These are phyloP conservation scores for Paralagenidium karlingii DNA, from an alignment of 352 stramenopile genomes.

Conservation along the genomic window DNA sequence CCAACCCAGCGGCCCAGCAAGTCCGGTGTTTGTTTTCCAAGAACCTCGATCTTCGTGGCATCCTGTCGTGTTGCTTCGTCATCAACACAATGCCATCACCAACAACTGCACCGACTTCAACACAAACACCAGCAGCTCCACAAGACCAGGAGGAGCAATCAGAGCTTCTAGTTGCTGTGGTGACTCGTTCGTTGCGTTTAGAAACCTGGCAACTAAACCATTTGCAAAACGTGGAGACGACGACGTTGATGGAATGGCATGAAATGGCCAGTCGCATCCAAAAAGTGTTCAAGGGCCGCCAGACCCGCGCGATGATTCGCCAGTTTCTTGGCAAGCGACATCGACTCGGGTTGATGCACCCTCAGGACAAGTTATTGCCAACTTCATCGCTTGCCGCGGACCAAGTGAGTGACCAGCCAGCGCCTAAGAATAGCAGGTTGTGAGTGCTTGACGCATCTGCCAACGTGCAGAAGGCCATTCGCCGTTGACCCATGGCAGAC, in stretches of 20 bases:
- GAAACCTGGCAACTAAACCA: constrained; percentile 20
- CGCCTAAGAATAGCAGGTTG: constrained; percentile 4
- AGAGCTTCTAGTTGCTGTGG: too few relatives aligned
- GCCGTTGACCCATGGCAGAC: not conserved
- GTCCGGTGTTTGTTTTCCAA: constrained; percentile 15
- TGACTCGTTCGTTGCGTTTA: too few relatives aligned
- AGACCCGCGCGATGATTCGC: constrained; percentile 36
- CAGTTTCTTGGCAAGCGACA: too few relatives aligned
- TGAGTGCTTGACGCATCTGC: not conserved
- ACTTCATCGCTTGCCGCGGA: not conserved
- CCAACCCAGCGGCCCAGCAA: constrained; percentile 2
- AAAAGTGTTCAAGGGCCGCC: constrained; percentile 37
- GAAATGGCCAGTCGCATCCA: constrained; percentile 27
- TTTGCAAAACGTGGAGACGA: constrained; percentile 26
- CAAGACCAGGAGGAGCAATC: too few relatives aligned
- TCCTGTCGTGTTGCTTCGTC: too few relatives aligned
- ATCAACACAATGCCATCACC: too few relatives aligned
- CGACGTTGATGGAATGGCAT: constrained; percentile 15
- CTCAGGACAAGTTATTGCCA: not conserved
- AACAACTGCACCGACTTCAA: too few relatives aligned
- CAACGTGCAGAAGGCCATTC: not conserved
- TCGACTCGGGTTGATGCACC: too few relatives aligned
- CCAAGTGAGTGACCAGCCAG: constrained; percentile 2
- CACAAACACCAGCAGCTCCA: too few relatives aligned
- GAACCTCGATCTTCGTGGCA: constrained; percentile 28